Evolutionary conservation across 2,329 filamentous ascomycete genomes (phyloP), one percentile per base, ranked within the genome.

Genomic region (Coniochaeta prunicola): DNA sequence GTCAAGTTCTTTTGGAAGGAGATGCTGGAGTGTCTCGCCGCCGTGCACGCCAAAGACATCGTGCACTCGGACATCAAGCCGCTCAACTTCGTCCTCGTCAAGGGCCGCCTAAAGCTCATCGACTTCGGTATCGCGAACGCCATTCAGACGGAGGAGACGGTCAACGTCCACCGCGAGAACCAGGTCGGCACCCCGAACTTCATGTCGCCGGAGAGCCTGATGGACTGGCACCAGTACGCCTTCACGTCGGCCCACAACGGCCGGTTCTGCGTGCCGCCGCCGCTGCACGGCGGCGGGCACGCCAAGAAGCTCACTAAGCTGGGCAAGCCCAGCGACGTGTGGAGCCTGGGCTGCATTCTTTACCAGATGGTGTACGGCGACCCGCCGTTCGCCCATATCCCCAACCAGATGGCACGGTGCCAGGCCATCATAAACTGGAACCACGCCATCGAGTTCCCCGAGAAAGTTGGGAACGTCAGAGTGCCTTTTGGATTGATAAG

Each of bases 1-100:
- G 91, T 94, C 13, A 89, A 94, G n/a, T 96, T 90, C 74, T 96
- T 96, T 78, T 99, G 94, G 94, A 94, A 96, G 73, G 94, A 99
- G 75, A 99, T 99, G 94, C 86, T 99, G 19, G 92, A 96, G 72
- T 97, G 94, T 70, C 85, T 99, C 6, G 85, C 90, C 65, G 85
- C 93, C 0, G 92, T 99, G 1, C 94, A 99, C 70, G 84, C 89
- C 13, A 82, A 88, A 70, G 92, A 97, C 69, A 92, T 99, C 63
- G 94, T 99, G 3, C 94, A 99, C 74, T 96, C 92, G 0, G 94
- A 99, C 70, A 80, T 99, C 38, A 99, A 99, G 73, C 94, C 94
- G 0, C 92, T 92, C 67, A 99, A 99, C 71, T 99, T 99, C 71
- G 88, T 99, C 26, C 81, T 97, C 21, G 92, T 96, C 19, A 86